Percentiles rank a stretch among this genome's conserved stretches.
These are phyloP conservation scores for Aspergillus viridinutans DNA, from an alignment of 2,329 filamentous ascomycete species.

Conservation along the genomic window DNA sequence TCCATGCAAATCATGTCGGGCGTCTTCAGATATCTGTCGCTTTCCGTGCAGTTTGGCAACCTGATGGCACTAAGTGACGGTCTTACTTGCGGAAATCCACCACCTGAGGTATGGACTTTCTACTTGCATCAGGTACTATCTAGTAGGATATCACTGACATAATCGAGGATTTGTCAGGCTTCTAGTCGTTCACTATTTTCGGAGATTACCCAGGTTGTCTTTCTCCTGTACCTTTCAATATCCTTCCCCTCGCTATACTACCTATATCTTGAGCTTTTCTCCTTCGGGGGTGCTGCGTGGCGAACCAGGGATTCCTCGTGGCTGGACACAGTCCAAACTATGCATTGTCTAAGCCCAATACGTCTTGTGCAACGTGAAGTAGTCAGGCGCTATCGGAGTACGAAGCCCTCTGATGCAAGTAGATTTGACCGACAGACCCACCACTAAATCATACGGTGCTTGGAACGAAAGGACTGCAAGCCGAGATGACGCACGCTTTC, in stretches of 20 bases:
- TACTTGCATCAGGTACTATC: not conserved
- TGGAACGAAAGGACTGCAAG: not conserved
- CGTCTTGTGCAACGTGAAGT: not conserved
- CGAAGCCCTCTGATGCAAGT: not conserved
- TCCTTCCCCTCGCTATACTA: not conserved
- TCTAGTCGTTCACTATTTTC: not conserved
- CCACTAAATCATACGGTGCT: not conserved
- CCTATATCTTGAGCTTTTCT: not conserved
- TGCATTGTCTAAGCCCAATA: not conserved
- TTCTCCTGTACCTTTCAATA: not conserved
- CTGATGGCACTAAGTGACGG: not conserved
- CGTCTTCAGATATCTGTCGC: not conserved
- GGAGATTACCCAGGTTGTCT: not conserved
- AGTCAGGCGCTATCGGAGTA: not conserved
- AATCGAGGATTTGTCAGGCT: not conserved
- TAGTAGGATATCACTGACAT: not conserved
- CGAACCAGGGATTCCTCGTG: not conserved
- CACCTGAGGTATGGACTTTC: not conserved
- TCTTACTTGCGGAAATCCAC: not conserved
- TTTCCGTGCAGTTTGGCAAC: not conserved
- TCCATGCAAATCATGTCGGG: not conserved
- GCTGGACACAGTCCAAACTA: not conserved
- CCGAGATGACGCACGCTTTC: not conserved
- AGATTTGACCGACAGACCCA: not conserved
- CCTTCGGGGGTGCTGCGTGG: not conserved